These are phyloP conservation scores for Aegilops sharonensis DNA, from an alignment of 176 grass and related monocot genomes.

Conservation along the genomic window DNA sequence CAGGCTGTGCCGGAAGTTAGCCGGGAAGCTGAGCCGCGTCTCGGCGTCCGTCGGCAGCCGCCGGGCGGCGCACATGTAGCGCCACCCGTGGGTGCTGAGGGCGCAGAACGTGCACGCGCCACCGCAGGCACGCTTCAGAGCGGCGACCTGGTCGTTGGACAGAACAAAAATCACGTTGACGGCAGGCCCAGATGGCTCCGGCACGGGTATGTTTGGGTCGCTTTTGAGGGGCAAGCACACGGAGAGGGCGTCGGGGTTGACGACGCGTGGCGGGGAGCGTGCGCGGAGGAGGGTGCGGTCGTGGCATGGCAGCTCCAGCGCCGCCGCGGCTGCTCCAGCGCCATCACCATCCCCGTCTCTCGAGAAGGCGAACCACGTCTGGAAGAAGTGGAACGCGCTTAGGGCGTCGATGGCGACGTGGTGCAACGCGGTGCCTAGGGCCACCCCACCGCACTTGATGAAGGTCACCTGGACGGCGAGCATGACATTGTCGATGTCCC, in stretches of 20 bases:
- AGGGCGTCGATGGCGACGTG: conserved; percentile 32
- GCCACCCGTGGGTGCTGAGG: background rate
- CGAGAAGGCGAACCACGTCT: conserved; percentile 25
- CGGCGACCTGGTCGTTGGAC: background rate
- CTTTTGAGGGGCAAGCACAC: background rate
- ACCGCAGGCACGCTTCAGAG: background rate
- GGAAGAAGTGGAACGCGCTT: conserved; percentile 28
- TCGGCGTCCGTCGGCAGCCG: background rate
- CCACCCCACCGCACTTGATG: conserved; percentile 37
- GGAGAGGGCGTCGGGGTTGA: conserved; percentile 20
- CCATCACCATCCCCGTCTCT: background rate
- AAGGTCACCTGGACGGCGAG: conserved; percentile 35
- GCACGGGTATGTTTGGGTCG: background rate
- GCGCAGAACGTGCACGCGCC: background rate
- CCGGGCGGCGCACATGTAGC: background rate
- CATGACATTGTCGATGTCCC: background rate
- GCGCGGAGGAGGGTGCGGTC: conserved; percentile 42
- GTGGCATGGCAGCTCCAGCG: conserved; percentile 22
- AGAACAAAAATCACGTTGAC: background rate
- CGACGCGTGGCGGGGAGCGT: conserved; percentile 17
- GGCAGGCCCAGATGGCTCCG: background rate
- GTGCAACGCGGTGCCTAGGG: conserved; percentile 31
- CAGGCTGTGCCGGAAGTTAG: background rate
- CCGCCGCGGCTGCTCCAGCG: background rate
- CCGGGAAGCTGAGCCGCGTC: background rate